phyloP scores from a whole-genome alignment of 129 eudicot genomes.

The Cynara cardunculus region DNA sequence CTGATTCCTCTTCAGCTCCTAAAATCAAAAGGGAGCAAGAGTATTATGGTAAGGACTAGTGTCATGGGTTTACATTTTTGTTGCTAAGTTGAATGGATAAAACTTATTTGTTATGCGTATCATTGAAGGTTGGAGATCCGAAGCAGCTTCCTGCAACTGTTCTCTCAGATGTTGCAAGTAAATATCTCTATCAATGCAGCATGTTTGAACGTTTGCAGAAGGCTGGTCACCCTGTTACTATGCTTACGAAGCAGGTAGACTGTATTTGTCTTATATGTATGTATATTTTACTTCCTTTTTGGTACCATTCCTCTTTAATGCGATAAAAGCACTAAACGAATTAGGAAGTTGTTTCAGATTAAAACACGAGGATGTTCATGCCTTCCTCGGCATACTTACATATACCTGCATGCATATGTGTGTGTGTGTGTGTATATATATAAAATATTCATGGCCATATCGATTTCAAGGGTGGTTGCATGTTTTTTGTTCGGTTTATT shows the following conservation, averaged over 20 bases:
- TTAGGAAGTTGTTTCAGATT: not conserved
- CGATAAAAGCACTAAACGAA: constrained; percentile 7
- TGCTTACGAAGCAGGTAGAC: constrained; percentile 88
- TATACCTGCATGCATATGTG: constrained; percentile 1
- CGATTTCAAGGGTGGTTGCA: not conserved
- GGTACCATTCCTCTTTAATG: not conserved
- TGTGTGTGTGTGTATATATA: not conserved
- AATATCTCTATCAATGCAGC: constrained; percentile 82
- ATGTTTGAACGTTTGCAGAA: constrained; percentile 98
- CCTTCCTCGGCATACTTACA: constrained; percentile 1
- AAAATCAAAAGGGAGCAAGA: constrained; percentile 82
- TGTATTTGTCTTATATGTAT: not conserved
- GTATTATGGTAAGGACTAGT: constrained; percentile 63
- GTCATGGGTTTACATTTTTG: not conserved
- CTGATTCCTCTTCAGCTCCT: constrained; percentile 92
- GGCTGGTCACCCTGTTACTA: constrained; percentile 88
- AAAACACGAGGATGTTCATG: not conserved
- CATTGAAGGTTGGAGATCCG: constrained; percentile 90
- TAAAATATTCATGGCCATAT: not conserved
- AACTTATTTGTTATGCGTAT: constrained; percentile 5
- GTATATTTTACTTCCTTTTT: not conserved
- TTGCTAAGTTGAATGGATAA: not conserved
- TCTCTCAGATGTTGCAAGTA: constrained; percentile 88
- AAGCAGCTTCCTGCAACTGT: constrained; percentile 99
- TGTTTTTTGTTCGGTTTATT: not conserved